Conservation (phyloP, 2,329 filamentous ascomycete species). For the Botrytis aclada region DNA sequence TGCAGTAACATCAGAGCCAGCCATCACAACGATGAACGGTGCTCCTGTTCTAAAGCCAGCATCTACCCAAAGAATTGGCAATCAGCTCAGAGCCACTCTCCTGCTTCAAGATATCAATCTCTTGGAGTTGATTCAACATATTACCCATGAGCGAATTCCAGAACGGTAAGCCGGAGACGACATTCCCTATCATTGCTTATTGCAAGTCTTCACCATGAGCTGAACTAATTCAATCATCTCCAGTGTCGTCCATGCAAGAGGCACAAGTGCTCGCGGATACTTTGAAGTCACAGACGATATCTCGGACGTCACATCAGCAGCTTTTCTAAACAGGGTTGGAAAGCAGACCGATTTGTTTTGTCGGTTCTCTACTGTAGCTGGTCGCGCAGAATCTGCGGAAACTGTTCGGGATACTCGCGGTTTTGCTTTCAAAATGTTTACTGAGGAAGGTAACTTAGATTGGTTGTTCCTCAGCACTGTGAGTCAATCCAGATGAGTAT, state of each 20-base stretch:
- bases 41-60: neutral
- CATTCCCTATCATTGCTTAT: neutral
- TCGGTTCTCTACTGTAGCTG: slow-evolving; percentile 53
- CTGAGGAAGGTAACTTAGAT: slow-evolving; percentile 49
- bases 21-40: slow-evolving; percentile 9
- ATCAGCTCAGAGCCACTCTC: neutral
- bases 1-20: neutral
- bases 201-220: neutral
- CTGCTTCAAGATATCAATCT: slow-evolving; percentile 18
- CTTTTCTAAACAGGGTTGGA: neutral
- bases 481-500: slow-evolving; percentile 65
- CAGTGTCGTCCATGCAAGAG: slow-evolving; percentile 1
- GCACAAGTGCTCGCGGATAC: neutral
- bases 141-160: slow-evolving; percentile 1
- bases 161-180: neutral
- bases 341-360: slow-evolving; percentile 34
- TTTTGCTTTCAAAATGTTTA: slow-evolving; percentile 49
- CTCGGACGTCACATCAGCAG: neutral
- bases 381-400: slow-evolving; percentile 45
- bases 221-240: neutral
- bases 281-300: slow-evolving; percentile 1
- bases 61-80: slow-evolving; percentile 14
- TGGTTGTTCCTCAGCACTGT: neutral
- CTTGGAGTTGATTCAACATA: slow-evolving; percentile 2
- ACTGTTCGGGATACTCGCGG: slow-evolving; percentile 46